These are phyloP conservation scores for Mucor plumbeus DNA, from an alignment of 371 early-diverging fungal species.

Conservation along the genomic window DNA sequence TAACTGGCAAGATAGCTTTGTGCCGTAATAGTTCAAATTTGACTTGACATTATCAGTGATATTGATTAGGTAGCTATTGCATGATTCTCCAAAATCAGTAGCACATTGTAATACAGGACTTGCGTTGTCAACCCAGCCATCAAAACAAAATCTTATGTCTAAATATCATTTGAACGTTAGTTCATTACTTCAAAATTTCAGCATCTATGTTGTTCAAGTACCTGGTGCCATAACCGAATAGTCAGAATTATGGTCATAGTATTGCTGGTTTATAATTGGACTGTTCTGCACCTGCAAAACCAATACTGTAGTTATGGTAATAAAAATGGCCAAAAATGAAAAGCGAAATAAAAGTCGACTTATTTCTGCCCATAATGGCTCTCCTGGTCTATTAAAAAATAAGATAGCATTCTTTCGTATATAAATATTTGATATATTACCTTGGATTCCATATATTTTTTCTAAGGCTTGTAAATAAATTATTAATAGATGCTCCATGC, in stretches of 20 bases:
- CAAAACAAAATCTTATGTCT: conserved; percentile 47
- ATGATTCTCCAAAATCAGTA: conserved; percentile 38
- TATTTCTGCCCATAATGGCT: conserved; percentile 44
- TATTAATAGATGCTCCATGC: background rate
- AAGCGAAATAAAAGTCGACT: conserved; percentile 31
- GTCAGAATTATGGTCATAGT: conserved; percentile 21
- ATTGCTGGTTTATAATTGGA: conserved; percentile 41
- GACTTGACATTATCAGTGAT: conserved; percentile 30
- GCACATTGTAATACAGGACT: conserved; percentile 28
- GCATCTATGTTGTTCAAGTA: background rate
- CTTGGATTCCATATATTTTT: conserved; percentile 36
- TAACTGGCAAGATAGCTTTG: conserved; percentile 26
- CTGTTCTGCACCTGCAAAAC: conserved; percentile 38
- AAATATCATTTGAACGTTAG: background rate
- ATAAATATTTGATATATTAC: conserved; percentile 13
- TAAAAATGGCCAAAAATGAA: conserved; percentile 23
- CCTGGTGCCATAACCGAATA: conserved; percentile 36
- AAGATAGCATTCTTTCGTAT: background rate
- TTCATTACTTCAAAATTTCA: background rate
- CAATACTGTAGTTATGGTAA: conserved; percentile 23
- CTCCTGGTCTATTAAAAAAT: conserved; percentile 30
- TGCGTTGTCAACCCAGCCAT: conserved; percentile 25
- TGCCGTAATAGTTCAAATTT: conserved; percentile 34
- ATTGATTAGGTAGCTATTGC: conserved; percentile 29
- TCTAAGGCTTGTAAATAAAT: background rate